phyloP scores from a whole-genome alignment of 164 flowering plant species.

The grape (Vitis vinifera) region DNA sequence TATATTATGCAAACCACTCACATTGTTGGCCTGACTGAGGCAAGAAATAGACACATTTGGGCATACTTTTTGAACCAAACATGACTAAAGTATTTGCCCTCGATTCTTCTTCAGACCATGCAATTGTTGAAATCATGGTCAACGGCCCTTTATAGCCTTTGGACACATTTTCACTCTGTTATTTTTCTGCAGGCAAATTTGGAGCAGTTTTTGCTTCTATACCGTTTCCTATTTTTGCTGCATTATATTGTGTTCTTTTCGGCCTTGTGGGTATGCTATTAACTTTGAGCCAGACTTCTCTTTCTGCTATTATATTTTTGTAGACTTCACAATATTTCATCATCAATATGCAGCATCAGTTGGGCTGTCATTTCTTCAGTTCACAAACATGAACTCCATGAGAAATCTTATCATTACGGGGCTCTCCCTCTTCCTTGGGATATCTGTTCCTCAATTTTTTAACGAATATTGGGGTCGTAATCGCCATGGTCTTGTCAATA shows the following conservation, averaged over 20 bases:
- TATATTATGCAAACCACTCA: too few species aligned
- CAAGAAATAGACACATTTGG: too few species aligned
- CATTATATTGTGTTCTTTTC: slow-evolving; percentile 85
- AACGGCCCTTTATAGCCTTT: not conserved
- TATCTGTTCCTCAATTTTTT: slow-evolving; percentile 87
- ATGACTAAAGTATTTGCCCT: too few species aligned
- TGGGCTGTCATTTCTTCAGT: slow-evolving; percentile 93
- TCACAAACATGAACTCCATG: slow-evolving; percentile 98
- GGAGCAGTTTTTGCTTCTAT: slow-evolving; percentile 99
- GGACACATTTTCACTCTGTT: not conserved
- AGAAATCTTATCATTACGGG: slow-evolving; percentile 88
- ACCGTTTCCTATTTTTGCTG: slow-evolving; percentile 93
- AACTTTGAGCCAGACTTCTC: not conserved
- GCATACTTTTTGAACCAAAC: too few species aligned
- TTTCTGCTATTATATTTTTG: not conserved
- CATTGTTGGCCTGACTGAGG: too few species aligned
- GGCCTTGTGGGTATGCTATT: slow-evolving; percentile 86
- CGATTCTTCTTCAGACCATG: too few species aligned
- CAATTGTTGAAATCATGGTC: too few species aligned
- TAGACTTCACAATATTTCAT: not conserved
- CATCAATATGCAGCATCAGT: slow-evolving; percentile 66
- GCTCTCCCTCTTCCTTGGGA: slow-evolving; percentile 87
- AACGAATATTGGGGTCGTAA: slow-evolving; percentile 49
- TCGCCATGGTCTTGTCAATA: slow-evolving; percentile 73
- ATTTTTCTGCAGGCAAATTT: slow-evolving; percentile 75